Base-by-base conservation (phyloP, 2,329 filamentous ascomycete genomes). In the Balansia obtecta region DNA sequence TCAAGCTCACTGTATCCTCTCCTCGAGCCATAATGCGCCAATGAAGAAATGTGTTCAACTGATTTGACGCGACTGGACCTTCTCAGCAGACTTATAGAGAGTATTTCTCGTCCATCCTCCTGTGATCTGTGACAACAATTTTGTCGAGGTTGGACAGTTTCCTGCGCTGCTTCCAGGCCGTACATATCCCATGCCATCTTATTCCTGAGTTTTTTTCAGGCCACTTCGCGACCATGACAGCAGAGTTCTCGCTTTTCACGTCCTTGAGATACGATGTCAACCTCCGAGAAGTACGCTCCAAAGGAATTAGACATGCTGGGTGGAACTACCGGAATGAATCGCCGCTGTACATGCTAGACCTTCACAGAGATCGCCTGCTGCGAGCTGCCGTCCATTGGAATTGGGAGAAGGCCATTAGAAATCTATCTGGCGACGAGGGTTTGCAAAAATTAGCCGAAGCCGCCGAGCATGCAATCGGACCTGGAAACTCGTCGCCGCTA, bases 341-440 rank as follows among this genome's bases (percentile, higher is more conserved):
- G 9, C 77, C 83, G 0, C 82, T 88, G 57, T 94, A 94, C 65
- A 88, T 94, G 75, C 76, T 93, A 15, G 73, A 81, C 52, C 83
- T 83, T 57, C 89, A 95, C 64, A 79, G 81, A 44, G 85, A 90
- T 62, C 83, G 89, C 49, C 77, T 95, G 62, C 71, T 88, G n/a
- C 75, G 70, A 51, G 80, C 79, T 13, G 79, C 80, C 5, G 63
- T 59, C 5, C 62, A 82, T 56, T 85, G 78, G 70, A 60, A 65
- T 6, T 84, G 79, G 79, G 57, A 65, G 1, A 53, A 60, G 3
- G 79, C 73, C 0, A 56, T 75, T 10, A 58, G 68, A 1, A 54
- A 58, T 4, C 65, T 83, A 7, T 60, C 66, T 0, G 79, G 76
- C 1, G 59, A 69, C 0, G 52, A 58, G 1, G 79, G 76, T 0